Percentiles rank a stretch among this genome's conserved stretches.
These are phyloP conservation scores for Kluyveromyces lactis DNA, from an alignment of 805 yeast species.

Conservation along the genomic window DNA sequence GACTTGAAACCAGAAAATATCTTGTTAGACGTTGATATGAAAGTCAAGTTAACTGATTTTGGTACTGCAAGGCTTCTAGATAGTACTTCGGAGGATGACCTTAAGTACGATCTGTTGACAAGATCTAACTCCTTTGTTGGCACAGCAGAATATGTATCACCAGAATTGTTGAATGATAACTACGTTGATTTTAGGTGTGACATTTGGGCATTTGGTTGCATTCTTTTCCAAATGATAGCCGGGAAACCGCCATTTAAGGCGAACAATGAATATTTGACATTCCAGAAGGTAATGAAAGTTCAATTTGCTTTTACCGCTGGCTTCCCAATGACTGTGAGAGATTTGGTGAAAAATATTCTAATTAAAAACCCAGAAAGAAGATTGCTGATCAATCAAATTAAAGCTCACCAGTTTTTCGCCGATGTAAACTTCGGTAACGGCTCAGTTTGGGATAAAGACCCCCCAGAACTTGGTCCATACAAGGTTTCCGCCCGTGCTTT, in stretches of 20 bases:
- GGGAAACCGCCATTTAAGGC: slow-evolving; percentile 87
- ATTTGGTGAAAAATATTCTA: slow-evolving; percentile 60
- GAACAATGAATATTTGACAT: slow-evolving; percentile 70
- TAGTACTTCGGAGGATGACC: slow-evolving; percentile 33
- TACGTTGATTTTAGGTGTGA: slow-evolving; percentile 88
- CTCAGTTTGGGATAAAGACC: slow-evolving; percentile 48
- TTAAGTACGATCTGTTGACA: slow-evolving; percentile 54
- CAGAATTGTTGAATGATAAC: slow-evolving; percentile 67
- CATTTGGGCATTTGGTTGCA: slow-evolving; percentile 99
- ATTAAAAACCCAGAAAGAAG: slow-evolving; percentile 58
- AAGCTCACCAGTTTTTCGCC: slow-evolving; percentile 56
- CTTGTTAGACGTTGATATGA: slow-evolving; percentile 49
- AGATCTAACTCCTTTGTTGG: slow-evolving; percentile 79
- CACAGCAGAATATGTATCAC: slow-evolving; percentile 78
- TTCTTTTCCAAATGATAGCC: slow-evolving; percentile 89
- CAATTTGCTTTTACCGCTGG: slow-evolving; percentile 84
- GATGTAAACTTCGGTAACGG: slow-evolving; percentile 47
- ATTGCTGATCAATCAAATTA: slow-evolving; percentile 46
- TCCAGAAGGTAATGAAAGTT: slow-evolving; percentile 71
- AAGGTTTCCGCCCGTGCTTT: slow-evolving; percentile 69
- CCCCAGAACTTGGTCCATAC: slow-evolving; percentile 65
- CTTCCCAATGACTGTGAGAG: slow-evolving; percentile 65
- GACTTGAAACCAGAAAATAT: slow-evolving; percentile 83
- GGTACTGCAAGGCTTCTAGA: slow-evolving; percentile 76
- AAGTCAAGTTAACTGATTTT: slow-evolving; percentile 69